Evolutionary conservation across 805 yeast genomes (phyloP), one percentile per base, ranked within the genome.

Genomic region (Myxozyma neglecta): DNA sequence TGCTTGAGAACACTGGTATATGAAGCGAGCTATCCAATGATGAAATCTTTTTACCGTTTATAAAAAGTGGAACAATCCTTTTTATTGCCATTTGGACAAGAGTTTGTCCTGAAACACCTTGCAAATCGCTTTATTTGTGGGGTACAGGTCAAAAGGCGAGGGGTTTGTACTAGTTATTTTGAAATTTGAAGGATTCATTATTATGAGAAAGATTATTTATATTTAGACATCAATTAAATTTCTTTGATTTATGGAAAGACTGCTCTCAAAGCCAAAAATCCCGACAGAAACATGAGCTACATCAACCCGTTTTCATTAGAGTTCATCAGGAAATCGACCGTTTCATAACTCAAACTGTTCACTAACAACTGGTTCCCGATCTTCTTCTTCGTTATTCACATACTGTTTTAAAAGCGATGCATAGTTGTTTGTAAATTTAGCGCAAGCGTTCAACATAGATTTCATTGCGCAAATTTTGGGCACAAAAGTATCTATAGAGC

Each of bases 21-120:
- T 47, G 60, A n/a, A 18, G 34, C 14, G 53, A 37, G 13, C 14
- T 20, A 16, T 59, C 57, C n/a, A 44, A 44, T 1, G 52, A 39
- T 7, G 40, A 29, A 8, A 56, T 52, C 6, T 32, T 20, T n/a
- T 40, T 40, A 39, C 60, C 60, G 45, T 56, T 56, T 3, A 59
- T 56, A 9, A 56, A 8, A 14, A 59, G 52, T 8, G 63, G 63
- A 39, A 59, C 18, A 8, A 59, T 18, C 46, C 39, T 56, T 51
- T 34, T 32, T 3, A 32, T 37, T 8, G 44, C 44, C 43, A 37
- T 50, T 35, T 14, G 18, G 3, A 20, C 16, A 34, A 2, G 9
- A 45, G 9, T 16, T 4, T 24, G 6, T 24, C 16, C n/a, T 13
- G 13, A 7, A n/a, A n/a, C n/a, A n/a, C n/a, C n/a, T n/a, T n/a